phyloP scores from a whole-genome alignment of 202 grass and related monocot species.

The Schoenoplectus tabernaemontani region DNA sequence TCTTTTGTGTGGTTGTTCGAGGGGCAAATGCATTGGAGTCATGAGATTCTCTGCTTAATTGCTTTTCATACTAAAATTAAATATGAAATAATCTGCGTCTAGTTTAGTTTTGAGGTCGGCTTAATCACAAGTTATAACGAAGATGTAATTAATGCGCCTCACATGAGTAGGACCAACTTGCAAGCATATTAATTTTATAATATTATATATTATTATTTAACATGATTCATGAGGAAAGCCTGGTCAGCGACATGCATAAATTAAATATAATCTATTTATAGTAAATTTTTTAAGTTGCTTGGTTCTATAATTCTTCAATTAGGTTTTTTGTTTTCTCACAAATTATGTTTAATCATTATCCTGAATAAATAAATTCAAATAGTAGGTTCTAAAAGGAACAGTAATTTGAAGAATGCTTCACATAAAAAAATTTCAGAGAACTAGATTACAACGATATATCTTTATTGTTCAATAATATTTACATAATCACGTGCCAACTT shows the following conservation, averaged over 20 bases:
- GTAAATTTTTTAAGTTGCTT: no score
- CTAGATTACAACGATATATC: no score
- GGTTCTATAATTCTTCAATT: not conserved
- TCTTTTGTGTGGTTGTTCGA: conserved; percentile 3
- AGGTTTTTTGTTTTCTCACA: not conserved
- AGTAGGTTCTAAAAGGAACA: no score
- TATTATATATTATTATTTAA: not conserved
- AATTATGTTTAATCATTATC: not conserved
- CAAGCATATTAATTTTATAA: not conserved
- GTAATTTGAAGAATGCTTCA: no score
- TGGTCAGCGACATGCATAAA: no score
- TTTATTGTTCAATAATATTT: no score
- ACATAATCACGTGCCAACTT: no score
- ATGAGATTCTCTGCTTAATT: conserved; percentile 11
- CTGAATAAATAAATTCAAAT: not conserved
- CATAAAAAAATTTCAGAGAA: no score
- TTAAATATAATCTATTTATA: not conserved
- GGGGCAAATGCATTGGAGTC: conserved; percentile 4
- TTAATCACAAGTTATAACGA: not conserved
- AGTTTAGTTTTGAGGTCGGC: not conserved
- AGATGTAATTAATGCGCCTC: conserved; percentile 14
- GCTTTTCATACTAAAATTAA: not conserved
- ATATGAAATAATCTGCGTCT: not conserved
- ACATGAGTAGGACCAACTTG: conserved; percentile 14
- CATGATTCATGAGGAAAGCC: not conserved